Conservation (phyloP, 1,139 yeast species). For the Zygoascus sp. region DNA sequence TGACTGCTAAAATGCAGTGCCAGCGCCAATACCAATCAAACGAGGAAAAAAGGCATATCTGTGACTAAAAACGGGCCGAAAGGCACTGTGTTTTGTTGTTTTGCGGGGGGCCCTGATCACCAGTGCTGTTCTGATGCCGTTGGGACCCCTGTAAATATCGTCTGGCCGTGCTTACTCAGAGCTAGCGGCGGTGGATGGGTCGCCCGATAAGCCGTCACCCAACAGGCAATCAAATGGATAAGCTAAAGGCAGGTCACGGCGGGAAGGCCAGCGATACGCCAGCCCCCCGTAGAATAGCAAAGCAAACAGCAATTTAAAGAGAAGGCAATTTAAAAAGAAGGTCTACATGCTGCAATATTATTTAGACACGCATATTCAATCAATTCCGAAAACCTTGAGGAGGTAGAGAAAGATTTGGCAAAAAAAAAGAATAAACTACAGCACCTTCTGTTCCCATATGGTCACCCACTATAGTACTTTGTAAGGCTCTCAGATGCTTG, state of each 20-base stretch:
- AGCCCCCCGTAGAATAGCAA: not conserved
- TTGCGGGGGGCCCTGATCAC: not conserved
- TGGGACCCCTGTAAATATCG: slow-evolving; percentile 3
- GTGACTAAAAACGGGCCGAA: not conserved
- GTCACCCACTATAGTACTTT: slow-evolving; percentile 15
- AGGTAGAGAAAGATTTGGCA: no score
- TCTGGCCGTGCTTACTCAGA: slow-evolving; percentile 7
- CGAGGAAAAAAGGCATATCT: not conserved
- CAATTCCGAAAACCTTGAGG: no score
- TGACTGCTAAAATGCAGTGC: no score
- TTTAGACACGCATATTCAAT: no score
- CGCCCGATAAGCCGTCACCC: no score
- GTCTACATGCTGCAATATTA: no score
- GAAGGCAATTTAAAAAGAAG: no score
- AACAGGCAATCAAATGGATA: no score
- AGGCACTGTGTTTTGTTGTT: not conserved
- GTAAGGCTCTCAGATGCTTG: slow-evolving; percentile 15
- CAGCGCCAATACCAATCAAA: not conserved
- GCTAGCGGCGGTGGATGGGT: slow-evolving; percentile 2
- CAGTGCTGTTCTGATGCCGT: not conserved
- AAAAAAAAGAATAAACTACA: slow-evolving; percentile 12
- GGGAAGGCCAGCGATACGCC: not conserved
- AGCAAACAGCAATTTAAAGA: not conserved
- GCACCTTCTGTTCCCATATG: slow-evolving; percentile 15
- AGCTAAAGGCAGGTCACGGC: no score